Conservation (phyloP, 73 alveolate species). For the Paramecium tetraurelia region DNA sequence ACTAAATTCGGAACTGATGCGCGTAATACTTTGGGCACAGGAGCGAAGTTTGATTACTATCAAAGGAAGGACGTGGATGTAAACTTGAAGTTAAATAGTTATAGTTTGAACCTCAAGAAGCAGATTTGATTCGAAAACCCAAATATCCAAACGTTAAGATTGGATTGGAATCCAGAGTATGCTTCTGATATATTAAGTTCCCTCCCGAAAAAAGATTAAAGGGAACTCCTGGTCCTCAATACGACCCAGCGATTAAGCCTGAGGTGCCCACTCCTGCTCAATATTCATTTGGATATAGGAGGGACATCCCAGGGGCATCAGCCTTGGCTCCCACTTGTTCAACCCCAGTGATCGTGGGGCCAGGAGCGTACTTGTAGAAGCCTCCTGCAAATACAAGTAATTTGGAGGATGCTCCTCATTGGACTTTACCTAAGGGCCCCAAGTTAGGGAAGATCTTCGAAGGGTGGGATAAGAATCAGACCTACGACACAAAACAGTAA, state of each 20-base stretch:
- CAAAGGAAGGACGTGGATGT: conserved; percentile 60
- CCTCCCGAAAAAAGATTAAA: conserved; percentile 16
- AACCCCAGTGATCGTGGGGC: conserved; percentile 81
- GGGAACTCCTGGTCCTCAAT: conserved; percentile 81
- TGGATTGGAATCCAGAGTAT: conserved; percentile 62
- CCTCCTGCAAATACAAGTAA: conserved; percentile 73
- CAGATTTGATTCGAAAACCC: conserved; percentile 54
- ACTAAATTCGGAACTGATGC: conserved; percentile 50
- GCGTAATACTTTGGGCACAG: conserved; percentile 50
- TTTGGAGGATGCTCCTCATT: conserved; percentile 68
- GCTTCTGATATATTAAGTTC: background rate
- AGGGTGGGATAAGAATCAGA: conserved; percentile 71
- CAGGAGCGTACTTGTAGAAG: conserved; percentile 81
- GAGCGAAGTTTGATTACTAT: conserved; percentile 60
- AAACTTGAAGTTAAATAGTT: background rate
- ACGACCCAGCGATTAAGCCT: conserved; percentile 73
- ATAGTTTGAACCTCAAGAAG: conserved; percentile 61
- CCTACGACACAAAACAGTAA: conserved; percentile 73
- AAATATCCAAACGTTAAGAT: conserved; percentile 56
- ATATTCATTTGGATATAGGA: conserved; percentile 80
- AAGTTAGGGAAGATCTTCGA: conserved; percentile 65
- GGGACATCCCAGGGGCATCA: conserved; percentile 69
- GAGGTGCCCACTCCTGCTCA: conserved; percentile 67
- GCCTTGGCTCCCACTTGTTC: conserved; percentile 73
- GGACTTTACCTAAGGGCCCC: conserved; percentile 79